Conservation (phyloP, 2,329 filamentous ascomycete species). For the Arthrinium puccinioides region DNA sequence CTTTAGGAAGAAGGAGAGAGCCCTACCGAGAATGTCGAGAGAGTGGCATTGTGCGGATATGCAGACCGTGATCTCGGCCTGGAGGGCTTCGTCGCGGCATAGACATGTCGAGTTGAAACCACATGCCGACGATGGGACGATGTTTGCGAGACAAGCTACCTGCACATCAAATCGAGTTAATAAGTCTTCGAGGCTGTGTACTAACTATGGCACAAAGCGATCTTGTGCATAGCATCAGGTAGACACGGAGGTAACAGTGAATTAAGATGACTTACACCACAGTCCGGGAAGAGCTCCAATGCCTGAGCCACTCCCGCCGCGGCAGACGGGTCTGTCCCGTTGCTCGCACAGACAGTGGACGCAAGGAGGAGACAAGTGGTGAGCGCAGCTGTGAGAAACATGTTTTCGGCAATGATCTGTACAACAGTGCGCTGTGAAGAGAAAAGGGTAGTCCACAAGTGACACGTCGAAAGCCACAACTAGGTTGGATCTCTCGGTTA, state of each 20-base stretch:
- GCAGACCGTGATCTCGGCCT: background rate
- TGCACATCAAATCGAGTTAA: background rate
- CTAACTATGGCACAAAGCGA: background rate
- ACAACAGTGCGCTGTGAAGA: background rate
- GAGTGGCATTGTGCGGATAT: background rate
- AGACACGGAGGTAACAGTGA: background rate
- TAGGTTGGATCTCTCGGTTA: too few relatives aligned
- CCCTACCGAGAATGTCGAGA: constrained; percentile 5
- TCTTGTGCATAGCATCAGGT: background rate
- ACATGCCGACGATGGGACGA: background rate
- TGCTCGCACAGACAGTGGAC: background rate
- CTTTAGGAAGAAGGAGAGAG: background rate
- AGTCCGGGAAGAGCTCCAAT: background rate
- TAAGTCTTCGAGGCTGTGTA: too few relatives aligned
- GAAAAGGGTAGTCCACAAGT: background rate
- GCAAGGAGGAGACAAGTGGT: background rate
- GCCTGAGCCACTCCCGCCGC: background rate
- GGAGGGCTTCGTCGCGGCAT: background rate
- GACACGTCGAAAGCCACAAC: background rate
- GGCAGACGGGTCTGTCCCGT: background rate
- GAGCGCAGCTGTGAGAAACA: background rate
- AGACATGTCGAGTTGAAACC: constrained; percentile 1
- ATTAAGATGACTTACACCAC: background rate
- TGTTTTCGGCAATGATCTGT: too few relatives aligned
- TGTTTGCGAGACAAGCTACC: background rate